Conservation (phyloP, 75 land plant species). For the Selaginella moellendorffii region DNA sequence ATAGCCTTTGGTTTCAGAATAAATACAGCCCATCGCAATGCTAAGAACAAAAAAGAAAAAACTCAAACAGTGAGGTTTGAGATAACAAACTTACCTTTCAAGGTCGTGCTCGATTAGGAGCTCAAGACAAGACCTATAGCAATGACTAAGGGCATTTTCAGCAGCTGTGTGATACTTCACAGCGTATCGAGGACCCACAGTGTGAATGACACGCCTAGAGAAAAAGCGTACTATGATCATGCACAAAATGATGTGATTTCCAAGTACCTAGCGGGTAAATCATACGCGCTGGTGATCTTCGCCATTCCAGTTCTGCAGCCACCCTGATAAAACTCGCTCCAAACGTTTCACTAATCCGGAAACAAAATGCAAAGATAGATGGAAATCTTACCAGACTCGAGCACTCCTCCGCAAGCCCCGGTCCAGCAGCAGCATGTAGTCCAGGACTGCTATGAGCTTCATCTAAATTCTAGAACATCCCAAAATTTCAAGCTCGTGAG, state of each 20-base stretch:
- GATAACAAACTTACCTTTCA: conserved; percentile 55
- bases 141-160: conserved; percentile 97
- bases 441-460: conserved; percentile 96
- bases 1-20: conserved; percentile 90
- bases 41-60: conserved; percentile 33
- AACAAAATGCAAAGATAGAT: no score
- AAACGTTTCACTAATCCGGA: no score
- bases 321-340: conserved; percentile 39
- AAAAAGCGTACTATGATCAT: not conserved
- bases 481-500: no score
- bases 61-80: no score
- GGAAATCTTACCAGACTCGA: conserved; percentile 48
- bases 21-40: conserved; percentile 89
- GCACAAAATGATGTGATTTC: not conserved
- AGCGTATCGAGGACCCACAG: conserved; percentile 98
- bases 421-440: conserved; percentile 93
- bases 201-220: conserved; percentile 86
- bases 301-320: conserved; percentile 97
- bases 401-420: conserved; percentile 93
- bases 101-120: conserved; percentile 81
- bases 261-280: conserved; percentile 83
- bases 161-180: conserved; percentile 98
- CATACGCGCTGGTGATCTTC: conserved; percentile 89
- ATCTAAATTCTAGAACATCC: conserved; percentile 82
- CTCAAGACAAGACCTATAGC: conserved; percentile 94